A percentile compares a stretch with the other conserved stretches of the same genome.
These are phyloP conservation scores for Penicillium flavigenum DNA, from an alignment of 495 filamentous ascomycete species.

Conservation along the genomic window DNA sequence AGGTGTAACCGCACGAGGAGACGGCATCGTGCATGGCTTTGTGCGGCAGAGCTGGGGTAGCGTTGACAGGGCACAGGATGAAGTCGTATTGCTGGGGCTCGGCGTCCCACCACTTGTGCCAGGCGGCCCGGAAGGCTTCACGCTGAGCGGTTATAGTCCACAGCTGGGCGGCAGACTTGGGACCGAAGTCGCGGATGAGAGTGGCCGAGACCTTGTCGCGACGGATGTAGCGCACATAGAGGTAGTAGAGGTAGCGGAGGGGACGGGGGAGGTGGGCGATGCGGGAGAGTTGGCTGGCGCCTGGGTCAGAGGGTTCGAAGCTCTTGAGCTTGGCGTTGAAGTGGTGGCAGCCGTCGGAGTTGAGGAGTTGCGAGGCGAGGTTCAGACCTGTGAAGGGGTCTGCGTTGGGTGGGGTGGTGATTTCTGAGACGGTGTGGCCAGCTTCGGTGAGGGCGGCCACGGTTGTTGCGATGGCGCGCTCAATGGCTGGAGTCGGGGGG, in stretches of 20 bases:
- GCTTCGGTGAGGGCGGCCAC: conserved; percentile 63
- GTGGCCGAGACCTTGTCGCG: conserved; percentile 76
- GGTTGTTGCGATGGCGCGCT: conserved; percentile 68
- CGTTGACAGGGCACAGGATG: conserved; percentile 81
- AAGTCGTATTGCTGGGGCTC: conserved; percentile 67
- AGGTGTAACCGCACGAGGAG: conserved; percentile 89
- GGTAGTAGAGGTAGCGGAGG: conserved; percentile 82
- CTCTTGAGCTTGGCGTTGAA: conserved; percentile 73
- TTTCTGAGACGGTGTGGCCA: conserved; percentile 76
- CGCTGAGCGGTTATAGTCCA: conserved; percentile 78
- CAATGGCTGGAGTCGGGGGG: conserved; percentile 81
- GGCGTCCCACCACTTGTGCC: conserved; percentile 81
- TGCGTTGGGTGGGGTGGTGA: conserved; percentile 59
- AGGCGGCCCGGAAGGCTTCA: conserved; percentile 72
- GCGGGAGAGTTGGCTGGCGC: conserved; percentile 68
- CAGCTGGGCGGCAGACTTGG: conserved; percentile 68
- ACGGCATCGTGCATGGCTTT: conserved; percentile 84
- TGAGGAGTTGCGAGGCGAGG: conserved; percentile 82
- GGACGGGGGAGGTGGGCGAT: conserved; percentile 73
- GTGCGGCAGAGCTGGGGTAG: conserved; percentile 86
- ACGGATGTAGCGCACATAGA: conserved; percentile 81
- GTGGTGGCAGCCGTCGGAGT: conserved; percentile 81
- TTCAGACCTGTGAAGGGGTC: conserved; percentile 69
- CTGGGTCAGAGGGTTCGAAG: conserved; percentile 79
- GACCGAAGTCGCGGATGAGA: conserved; percentile 67